Conservation (phyloP, 257 asterid genomes). For the Verbascum thapsus region DNA sequence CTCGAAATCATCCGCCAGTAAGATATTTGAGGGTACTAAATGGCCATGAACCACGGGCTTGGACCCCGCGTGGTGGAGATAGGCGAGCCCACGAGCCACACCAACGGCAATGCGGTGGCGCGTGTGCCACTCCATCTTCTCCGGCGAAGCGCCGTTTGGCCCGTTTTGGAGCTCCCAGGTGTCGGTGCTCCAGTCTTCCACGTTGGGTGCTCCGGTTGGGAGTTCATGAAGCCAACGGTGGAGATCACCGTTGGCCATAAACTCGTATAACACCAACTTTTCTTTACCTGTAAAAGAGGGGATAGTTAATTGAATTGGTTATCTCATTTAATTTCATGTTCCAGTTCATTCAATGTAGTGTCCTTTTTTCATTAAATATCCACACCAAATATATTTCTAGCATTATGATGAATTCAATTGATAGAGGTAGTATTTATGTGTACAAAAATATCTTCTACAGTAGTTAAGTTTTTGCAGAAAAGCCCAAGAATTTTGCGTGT, state of each 20-base stretch:
- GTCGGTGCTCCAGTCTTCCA: constrained; percentile 94
- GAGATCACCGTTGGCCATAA: constrained; percentile 93
- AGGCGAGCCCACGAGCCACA: constrained; percentile 93
- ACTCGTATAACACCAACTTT: constrained; percentile 74
- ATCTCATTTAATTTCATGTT: constrained; percentile 14
- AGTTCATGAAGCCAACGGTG: constrained; percentile 94
- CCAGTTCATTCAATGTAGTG: constrained; percentile 19
- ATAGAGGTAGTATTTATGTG: too few species aligned
- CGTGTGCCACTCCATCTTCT: constrained; percentile 81
- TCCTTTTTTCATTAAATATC: constrained; percentile 18
- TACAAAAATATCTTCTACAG: too few species aligned
- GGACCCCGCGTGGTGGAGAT: constrained; percentile 86
- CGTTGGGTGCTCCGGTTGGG: constrained; percentile 67
- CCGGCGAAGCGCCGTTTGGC: constrained; percentile 44
- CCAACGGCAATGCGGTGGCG: constrained; percentile 98
- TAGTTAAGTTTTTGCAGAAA: too few species aligned
- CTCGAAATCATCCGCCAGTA: constrained; percentile 76
- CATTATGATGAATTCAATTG: constrained; percentile 28
- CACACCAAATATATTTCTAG: constrained; percentile 7
- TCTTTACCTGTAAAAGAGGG: constrained; percentile 62
- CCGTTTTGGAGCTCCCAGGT: constrained; percentile 76
- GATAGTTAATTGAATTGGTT: constrained; percentile 10
- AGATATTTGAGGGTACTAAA: constrained; percentile 59
- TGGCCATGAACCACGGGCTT: constrained; percentile 86
- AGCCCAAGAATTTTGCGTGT: too few species aligned